Percentiles rank a stretch among this genome's conserved stretches.
These are phyloP conservation scores for Didymella pinodella DNA, from an alignment of 2,329 filamentous ascomycete genomes.

Conservation along the genomic window DNA sequence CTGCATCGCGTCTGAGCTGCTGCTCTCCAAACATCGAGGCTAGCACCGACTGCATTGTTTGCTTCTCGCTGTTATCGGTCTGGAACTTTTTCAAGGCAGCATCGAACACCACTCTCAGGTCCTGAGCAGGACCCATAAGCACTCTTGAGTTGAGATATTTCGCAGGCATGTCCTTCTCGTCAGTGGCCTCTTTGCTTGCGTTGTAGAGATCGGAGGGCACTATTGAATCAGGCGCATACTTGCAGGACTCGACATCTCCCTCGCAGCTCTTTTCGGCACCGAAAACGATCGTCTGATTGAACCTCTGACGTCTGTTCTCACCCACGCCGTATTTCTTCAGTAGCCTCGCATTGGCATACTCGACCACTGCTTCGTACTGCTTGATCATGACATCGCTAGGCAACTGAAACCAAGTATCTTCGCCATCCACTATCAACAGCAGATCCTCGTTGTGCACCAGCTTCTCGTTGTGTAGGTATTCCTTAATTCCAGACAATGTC, in stretches of 20 bases:
- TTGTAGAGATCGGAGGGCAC: constrained; percentile 61
- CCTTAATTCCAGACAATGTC: constrained; percentile 56
- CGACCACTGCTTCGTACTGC: constrained; percentile 65
- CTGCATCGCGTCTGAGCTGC: constrained; percentile 58
- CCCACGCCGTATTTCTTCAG: constrained; percentile 57
- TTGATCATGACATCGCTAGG: constrained; percentile 69
- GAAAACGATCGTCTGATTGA: constrained; percentile 64
- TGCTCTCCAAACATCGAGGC: constrained; percentile 63
- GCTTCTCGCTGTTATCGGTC: constrained; percentile 40
- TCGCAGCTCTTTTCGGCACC: constrained; percentile 63
- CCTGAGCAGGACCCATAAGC: constrained; percentile 60
- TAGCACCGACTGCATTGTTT: constrained; percentile 56
- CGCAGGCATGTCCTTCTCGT: constrained; percentile 32
- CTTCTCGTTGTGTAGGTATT: constrained; percentile 58
- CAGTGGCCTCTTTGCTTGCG: constrained; percentile 51
- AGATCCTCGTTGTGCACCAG: constrained; percentile 66
- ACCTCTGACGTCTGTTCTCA: constrained; percentile 33
- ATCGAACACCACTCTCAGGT: constrained; percentile 58
- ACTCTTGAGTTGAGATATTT: constrained; percentile 59
- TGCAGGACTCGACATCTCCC: constrained; percentile 60
- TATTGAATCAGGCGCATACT: constrained; percentile 60
- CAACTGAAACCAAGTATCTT: constrained; percentile 71
- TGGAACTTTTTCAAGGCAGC: constrained; percentile 51
- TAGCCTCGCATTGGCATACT: constrained; percentile 63
- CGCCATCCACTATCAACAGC: constrained; percentile 69